Percentiles rank a stretch among this genome's conserved stretches.
phyloP scores from a whole-genome alignment of 2,329 filamentous ascomycete species.

The Blastomyces parvus region DNA sequence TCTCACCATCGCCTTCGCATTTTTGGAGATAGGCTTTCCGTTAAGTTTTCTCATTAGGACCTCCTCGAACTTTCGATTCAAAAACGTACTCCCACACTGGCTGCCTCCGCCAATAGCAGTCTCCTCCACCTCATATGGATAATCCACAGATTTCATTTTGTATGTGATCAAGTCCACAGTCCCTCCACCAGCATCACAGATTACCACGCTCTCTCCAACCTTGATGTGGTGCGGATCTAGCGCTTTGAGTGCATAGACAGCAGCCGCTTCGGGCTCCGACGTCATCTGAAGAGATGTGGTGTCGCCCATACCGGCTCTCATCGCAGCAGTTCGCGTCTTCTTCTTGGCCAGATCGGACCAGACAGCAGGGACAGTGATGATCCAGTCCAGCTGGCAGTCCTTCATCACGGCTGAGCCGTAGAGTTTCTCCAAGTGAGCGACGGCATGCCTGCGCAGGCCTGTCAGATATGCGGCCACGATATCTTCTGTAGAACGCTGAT shows the following conservation, averaged over 20 bases:
- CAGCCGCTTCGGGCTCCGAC: conserved; percentile 4
- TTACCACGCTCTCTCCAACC: conserved; percentile 6
- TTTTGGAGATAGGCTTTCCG: conserved; percentile 6
- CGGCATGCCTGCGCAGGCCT: conserved; percentile 4
- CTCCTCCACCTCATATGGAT: conserved; percentile 8
- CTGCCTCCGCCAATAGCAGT: conserved; percentile 6
- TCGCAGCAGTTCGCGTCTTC: conserved; percentile 5
- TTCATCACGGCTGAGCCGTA: conserved; percentile 5
- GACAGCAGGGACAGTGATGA: conserved; percentile 7
- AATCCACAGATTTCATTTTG: conserved; percentile 7
- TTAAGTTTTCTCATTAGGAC: conserved; percentile 4
- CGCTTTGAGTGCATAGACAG: conserved; percentile 6
- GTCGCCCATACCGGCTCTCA: conserved; percentile 6
- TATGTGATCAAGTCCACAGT: conserved; percentile 8
- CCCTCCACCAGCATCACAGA: conserved; percentile 5
- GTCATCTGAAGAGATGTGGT: conserved; percentile 7
- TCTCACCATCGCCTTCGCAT: conserved; percentile 7
- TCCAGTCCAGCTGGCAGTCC: conserved; percentile 6
- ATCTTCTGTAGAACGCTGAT: conserved; percentile 5
- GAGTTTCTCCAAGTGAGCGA: conserved; percentile 6
- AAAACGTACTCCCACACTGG: conserved; percentile 7
- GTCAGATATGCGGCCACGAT: conserved; percentile 7
- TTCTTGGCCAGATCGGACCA: conserved; percentile 7
- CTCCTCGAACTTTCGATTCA: conserved; percentile 7
- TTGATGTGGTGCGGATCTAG: conserved; percentile 8